These are phyloP conservation scores for Gracilaria caudata DNA, from an alignment of 23 red algal species.

Conservation along the genomic window DNA sequence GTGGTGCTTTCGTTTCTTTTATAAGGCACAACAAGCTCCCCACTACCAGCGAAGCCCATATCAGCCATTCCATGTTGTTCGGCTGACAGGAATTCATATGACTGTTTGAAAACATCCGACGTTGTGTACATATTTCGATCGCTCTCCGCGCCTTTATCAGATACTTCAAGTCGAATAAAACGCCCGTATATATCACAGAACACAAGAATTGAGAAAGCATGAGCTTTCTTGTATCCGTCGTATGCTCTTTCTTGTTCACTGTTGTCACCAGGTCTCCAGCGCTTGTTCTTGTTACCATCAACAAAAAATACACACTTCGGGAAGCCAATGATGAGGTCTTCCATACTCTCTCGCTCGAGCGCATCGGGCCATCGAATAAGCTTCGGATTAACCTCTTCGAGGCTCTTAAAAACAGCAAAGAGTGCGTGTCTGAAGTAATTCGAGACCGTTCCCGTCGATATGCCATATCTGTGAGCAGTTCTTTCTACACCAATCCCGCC, in stretches of 20 bases:
- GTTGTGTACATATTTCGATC: conserved; percentile 4
- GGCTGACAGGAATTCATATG: background rate
- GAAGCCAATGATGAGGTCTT: background rate
- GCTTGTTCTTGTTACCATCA: conserved; percentile 22
- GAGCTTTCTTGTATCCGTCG: conserved; percentile 22
- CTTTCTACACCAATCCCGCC: background rate
- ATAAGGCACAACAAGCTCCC: conserved; percentile 13
- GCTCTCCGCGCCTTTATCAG: conserved; percentile 7
- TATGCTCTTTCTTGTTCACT: background rate
- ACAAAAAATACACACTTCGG: conserved; percentile 8
- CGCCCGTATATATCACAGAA: too few relatives aligned
- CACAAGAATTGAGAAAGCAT: too few relatives aligned
- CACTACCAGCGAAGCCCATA: too few relatives aligned
- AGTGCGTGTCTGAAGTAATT: too few relatives aligned
- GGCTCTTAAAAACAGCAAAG: too few relatives aligned
- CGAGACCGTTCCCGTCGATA: too few relatives aligned
- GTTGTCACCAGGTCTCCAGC: background rate
- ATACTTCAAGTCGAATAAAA: too few relatives aligned
- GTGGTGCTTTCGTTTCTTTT: conserved; percentile 40
- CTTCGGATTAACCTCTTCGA: background rate
- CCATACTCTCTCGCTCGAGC: too few relatives aligned
- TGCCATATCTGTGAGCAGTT: background rate
- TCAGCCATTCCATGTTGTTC: too few relatives aligned
- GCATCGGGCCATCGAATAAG: too few relatives aligned
- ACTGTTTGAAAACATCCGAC: background rate